Evolutionary conservation across 768 basidiomycete species (phyloP).

Genomic region (Mycena albidolilacea): DNA sequence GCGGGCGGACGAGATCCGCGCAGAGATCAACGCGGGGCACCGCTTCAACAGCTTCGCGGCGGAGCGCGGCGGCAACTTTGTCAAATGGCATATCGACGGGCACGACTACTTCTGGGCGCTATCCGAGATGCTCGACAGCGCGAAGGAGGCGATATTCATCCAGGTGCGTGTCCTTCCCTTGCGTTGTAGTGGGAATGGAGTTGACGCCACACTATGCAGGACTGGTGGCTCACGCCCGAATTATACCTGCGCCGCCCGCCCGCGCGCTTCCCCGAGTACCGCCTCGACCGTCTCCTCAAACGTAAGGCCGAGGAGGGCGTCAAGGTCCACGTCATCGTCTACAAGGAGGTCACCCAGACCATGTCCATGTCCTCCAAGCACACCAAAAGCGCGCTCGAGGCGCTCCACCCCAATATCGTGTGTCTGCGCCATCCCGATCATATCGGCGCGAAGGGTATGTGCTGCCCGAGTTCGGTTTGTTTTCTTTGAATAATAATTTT

Average conservation of each 20-base stretch:
- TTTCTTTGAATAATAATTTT: neutral
- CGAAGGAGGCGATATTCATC: constrained; percentile 91
- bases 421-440: constrained; percentile 95
- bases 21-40: constrained; percentile 83
- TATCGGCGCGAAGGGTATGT: constrained; percentile 81
- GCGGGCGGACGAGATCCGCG: constrained; percentile 77
- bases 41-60: constrained; percentile 90
- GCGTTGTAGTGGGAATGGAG: neutral
- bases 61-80: constrained; percentile 76
- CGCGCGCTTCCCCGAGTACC: constrained; percentile 87
- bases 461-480: neutral
- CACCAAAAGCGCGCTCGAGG: constrained; percentile 89
- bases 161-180: constrained; percentile 59
- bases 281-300: constrained; percentile 87
- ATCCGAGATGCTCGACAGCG: constrained; percentile 89
- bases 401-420: constrained; percentile 88
- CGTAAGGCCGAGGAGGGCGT: constrained; percentile 95
- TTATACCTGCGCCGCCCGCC: constrained; percentile 95
- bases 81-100: constrained; percentile 96
- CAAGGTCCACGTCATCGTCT: constrained; percentile 91
- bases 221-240: constrained; percentile 97
- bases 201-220: constrained; percentile 54
- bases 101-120: constrained; percentile 98
- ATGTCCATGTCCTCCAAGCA: constrained; percentile 92
- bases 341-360: constrained; percentile 96